Conservation (phyloP, 75 land plant genomes). For the Picea glauca region DNA sequence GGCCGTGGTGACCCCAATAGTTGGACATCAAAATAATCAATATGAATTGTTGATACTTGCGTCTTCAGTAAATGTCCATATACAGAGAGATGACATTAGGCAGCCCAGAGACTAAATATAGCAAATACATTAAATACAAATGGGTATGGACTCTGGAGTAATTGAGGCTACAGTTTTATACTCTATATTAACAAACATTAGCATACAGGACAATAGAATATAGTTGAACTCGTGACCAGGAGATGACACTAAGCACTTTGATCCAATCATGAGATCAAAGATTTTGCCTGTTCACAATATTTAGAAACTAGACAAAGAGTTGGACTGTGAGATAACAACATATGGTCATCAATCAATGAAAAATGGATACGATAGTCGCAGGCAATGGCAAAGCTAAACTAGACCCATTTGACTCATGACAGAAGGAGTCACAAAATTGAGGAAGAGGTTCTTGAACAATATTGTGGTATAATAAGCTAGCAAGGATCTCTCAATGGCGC, state of each 20-base stretch:
- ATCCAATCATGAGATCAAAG: not conserved
- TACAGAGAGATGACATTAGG: not conserved
- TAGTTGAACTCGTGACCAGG: not conserved
- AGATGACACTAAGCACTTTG: not conserved
- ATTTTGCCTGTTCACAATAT: not conserved
- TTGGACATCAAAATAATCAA: too few relatives aligned
- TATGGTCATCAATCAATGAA: not conserved
- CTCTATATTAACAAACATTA: not conserved
- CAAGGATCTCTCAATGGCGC: not conserved
- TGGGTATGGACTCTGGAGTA: not conserved
- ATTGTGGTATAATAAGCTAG: not conserved
- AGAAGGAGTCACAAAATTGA: not conserved
- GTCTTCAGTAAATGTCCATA: too few relatives aligned
- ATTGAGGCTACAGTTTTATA: slow-evolving; percentile 2
- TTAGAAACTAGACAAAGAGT: not conserved
- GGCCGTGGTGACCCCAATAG: too few relatives aligned
- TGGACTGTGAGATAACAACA: not conserved
- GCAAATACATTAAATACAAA: slow-evolving; percentile 2
- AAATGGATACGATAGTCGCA: not conserved
- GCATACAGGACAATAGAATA: not conserved
- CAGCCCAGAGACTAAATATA: not conserved
- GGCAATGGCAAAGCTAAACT: not conserved
- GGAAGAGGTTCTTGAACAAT: not conserved
- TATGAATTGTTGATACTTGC: too few relatives aligned
- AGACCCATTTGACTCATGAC: not conserved